phyloP scores from a whole-genome alignment of 495 filamentous ascomycete genomes.

The Aspergillus affinis region DNA sequence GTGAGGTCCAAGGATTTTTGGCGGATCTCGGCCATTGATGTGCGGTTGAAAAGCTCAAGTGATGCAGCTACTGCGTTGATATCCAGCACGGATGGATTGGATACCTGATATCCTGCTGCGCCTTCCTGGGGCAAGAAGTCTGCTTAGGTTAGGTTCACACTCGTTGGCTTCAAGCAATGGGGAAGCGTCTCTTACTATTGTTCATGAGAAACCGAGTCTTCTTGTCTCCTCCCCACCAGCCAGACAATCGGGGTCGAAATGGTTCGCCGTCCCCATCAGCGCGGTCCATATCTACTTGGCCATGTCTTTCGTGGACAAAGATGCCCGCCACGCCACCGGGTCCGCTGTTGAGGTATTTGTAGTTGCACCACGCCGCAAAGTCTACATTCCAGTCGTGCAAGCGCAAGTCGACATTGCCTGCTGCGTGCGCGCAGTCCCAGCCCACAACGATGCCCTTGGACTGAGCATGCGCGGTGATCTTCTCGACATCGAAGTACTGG shows the following conservation, averaged over 20 bases:
- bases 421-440: conserved; percentile 96
- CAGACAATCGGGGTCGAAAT: conserved; percentile 64
- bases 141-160: conserved; percentile 13
- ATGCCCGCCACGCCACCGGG: conserved; percentile 83
- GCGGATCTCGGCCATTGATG: conserved; percentile 68
- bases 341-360: conserved; percentile 94
- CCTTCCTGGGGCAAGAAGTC: conserved; percentile 70
- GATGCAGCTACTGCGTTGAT: conserved; percentile 68
- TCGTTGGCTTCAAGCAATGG: not conserved
- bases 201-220: conserved; percentile 74
- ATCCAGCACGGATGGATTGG: conserved; percentile 62
- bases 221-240: conserved; percentile 90
- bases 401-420: conserved; percentile 79
- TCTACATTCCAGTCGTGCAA: conserved; percentile 95
- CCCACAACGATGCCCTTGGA: conserved; percentile 74
- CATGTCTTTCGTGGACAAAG: conserved; percentile 82
- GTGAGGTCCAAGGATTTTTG: conserved; percentile 76
- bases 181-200: conserved; percentile 57
- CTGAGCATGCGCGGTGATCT: conserved; percentile 81
- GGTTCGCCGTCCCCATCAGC: conserved; percentile 27
- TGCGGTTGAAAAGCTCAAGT: conserved; percentile 73
- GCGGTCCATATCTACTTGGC: conserved; percentile 47
- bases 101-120: conserved; percentile 62
- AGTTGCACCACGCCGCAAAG: conserved; percentile 95
- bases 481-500: conserved; percentile 81